phyloP scores from a whole-genome alignment of 352 stramenopile species.

The Phytophthora kernoviae region DNA sequence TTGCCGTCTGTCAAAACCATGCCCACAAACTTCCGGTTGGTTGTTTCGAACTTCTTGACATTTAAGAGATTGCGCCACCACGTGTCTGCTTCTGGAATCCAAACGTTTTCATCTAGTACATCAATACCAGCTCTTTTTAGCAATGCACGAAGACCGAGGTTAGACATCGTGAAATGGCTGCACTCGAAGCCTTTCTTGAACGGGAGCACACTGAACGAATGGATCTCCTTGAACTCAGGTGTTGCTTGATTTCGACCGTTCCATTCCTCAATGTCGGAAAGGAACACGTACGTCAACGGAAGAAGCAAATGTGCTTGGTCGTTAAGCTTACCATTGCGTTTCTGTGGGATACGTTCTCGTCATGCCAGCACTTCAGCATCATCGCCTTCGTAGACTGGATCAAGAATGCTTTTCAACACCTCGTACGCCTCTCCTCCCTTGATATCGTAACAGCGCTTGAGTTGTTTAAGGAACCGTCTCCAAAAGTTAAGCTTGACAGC shows the following conservation, averaged over 20 bases:
- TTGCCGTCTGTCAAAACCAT: slow-evolving; percentile 13
- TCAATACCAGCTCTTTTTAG: slow-evolving; percentile 9
- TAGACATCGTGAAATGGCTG: slow-evolving; percentile 27
- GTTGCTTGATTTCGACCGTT: not conserved
- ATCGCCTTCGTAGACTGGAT: too few species aligned
- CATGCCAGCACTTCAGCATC: not conserved
- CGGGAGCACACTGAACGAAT: slow-evolving; percentile 16
- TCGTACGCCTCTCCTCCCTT: not conserved
- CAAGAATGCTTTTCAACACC: slow-evolving; percentile 4
- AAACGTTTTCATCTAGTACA: too few species aligned
- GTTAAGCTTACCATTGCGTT: not conserved
- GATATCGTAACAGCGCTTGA: not conserved
- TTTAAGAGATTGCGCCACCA: slow-evolving; percentile 17
- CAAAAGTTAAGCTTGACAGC: not conserved
- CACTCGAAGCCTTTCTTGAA: slow-evolving; percentile 24
- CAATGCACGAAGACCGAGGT: not conserved
- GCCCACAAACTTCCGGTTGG: not conserved
- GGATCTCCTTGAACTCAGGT: slow-evolving; percentile 1
- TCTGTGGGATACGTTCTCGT: not conserved
- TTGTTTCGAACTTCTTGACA: slow-evolving; percentile 7
- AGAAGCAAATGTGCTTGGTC: not conserved
- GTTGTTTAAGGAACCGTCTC: not conserved
- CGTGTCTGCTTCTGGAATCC: too few species aligned
- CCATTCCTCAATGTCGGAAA: too few species aligned
- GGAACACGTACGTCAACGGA: not conserved